A percentile compares a stretch with the other conserved stretches of the same genome.
Conservation (phyloP, 441 rosid genomes). For the Aquilaria agallochum region DNA sequence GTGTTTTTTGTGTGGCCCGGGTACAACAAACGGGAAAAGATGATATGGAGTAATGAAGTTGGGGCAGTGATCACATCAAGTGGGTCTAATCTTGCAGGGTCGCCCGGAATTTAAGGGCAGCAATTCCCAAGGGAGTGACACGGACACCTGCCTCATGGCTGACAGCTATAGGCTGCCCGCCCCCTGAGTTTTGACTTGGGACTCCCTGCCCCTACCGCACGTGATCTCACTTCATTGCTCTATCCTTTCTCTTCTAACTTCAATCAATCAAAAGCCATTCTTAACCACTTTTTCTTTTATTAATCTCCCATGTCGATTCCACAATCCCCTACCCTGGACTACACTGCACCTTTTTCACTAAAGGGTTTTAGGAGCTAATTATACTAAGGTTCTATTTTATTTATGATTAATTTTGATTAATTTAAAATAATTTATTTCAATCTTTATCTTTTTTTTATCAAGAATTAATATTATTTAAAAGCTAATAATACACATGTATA, state of each 20-base stretch:
- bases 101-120: constrained; percentile 36
- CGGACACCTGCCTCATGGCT: constrained; percentile 39
- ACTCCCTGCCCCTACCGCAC: constrained; percentile 9
- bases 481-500: too few species aligned
- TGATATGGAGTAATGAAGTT: neutral
- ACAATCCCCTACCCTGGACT: neutral
- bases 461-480: too few species aligned
- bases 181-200: constrained; percentile 19
- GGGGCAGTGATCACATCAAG: neutral
- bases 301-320: neutral
- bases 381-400: too few species aligned
- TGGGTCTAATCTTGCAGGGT: neutral
- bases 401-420: too few species aligned
- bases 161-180: constrained; percentile 30
- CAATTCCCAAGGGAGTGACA: constrained; percentile 31
- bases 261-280: neutral
- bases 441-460: too few species aligned
- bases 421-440: too few species aligned
- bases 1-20: neutral
- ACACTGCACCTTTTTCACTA: neutral
- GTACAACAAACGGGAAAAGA: too few species aligned
- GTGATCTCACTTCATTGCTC: constrained; percentile 10
- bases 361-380: too few species aligned
- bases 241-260: neutral
- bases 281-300: neutral